These are phyloP conservation scores for Pyrenochaeta sp. DNA, from an alignment of 2,329 filamentous ascomycete genomes.

Conservation along the genomic window DNA sequence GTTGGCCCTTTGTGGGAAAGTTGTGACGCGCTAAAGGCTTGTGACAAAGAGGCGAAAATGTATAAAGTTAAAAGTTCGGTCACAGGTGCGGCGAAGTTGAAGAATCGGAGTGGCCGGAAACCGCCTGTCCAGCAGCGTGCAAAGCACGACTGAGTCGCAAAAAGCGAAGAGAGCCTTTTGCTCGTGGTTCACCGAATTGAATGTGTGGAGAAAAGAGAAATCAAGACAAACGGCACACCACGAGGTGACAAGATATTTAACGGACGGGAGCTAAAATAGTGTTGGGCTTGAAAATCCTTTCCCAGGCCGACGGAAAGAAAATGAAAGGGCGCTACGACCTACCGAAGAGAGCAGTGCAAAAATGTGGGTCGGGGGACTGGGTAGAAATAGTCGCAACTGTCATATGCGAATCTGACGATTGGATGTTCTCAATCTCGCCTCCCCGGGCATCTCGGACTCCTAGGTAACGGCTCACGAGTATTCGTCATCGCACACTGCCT, in stretches of 20 bases:
- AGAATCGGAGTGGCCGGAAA: constrained; percentile 27
- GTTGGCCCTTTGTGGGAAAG: neutral
- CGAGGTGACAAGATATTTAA: constrained; percentile 32
- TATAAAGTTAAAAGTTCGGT: constrained; percentile 17
- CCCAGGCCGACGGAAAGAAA: constrained; percentile 34
- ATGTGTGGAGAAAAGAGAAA: constrained; percentile 15
- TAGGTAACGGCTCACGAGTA: constrained; percentile 13
- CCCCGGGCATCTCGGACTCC: constrained; percentile 15
- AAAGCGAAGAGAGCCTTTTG: constrained; percentile 25
- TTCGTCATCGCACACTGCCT: constrained; percentile 27
- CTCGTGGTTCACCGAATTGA: constrained; percentile 17
- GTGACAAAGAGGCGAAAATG: constrained; percentile 16
- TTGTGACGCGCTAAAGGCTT: constrained; percentile 2
- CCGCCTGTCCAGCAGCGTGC: constrained; percentile 35
- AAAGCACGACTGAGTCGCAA: constrained; percentile 38
- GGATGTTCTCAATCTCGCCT: neutral
- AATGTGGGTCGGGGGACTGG: constrained; percentile 27
- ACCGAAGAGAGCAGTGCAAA: constrained; percentile 23
- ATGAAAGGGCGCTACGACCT: constrained; percentile 28
- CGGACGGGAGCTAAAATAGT: constrained; percentile 46
- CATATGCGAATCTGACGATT: constrained; percentile 11
- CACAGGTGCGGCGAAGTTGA: constrained; percentile 12
- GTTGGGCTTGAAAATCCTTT: constrained; percentile 36
- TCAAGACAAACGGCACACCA: constrained; percentile 21
- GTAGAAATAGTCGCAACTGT: constrained; percentile 14